Evolutionary conservation across 2,329 filamentous ascomycete species (phyloP).

Genomic region (Claviceps humidiphila): DNA sequence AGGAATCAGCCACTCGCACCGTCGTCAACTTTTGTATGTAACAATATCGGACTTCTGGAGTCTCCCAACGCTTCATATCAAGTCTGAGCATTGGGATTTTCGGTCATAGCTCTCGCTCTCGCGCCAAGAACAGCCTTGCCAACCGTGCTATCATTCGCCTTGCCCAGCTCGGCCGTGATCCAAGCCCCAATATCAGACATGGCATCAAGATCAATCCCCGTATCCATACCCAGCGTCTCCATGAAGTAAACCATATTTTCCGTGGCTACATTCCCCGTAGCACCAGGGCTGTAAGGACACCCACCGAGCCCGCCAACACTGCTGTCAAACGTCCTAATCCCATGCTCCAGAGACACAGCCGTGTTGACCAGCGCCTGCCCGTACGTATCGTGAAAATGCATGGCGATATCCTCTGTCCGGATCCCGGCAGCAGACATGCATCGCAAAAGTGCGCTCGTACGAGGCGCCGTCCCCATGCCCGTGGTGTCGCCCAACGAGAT

Average conservation of each 20-base stretch:
- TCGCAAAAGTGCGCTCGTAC: conserved; percentile 50
- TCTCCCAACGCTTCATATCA: background rate
- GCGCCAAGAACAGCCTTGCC: conserved; percentile 50
- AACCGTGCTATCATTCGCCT: conserved; percentile 51
- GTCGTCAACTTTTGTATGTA: too few relatives aligned
- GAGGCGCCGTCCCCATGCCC: conserved; percentile 72
- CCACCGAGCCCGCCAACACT: conserved; percentile 72
- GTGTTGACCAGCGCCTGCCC: conserved; percentile 76
- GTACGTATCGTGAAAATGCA: conserved; percentile 86
- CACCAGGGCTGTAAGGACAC: conserved; percentile 74
- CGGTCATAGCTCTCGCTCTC: conserved; percentile 18
- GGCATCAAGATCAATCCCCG: conserved; percentile 56
- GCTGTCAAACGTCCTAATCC: conserved; percentile 65
- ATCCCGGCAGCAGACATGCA: conserved; percentile 55
- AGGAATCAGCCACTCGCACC: too few relatives aligned
- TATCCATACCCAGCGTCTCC: conserved; percentile 60
- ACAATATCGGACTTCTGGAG: too few relatives aligned
- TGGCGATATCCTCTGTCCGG: conserved; percentile 55
- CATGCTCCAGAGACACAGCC: conserved; percentile 62
- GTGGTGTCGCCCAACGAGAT: conserved; percentile 85
- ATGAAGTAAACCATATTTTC: conserved; percentile 74
- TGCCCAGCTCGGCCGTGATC: conserved; percentile 53
- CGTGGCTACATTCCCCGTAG: conserved; percentile 75
- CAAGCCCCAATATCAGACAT: conserved; percentile 57
- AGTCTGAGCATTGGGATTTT: conserved; percentile 12